Evolutionary conservation across 306 rosid genomes (phyloP), one percentile per base, ranked within the genome.

Genomic region (Pyrus pyrifolia): DNA sequence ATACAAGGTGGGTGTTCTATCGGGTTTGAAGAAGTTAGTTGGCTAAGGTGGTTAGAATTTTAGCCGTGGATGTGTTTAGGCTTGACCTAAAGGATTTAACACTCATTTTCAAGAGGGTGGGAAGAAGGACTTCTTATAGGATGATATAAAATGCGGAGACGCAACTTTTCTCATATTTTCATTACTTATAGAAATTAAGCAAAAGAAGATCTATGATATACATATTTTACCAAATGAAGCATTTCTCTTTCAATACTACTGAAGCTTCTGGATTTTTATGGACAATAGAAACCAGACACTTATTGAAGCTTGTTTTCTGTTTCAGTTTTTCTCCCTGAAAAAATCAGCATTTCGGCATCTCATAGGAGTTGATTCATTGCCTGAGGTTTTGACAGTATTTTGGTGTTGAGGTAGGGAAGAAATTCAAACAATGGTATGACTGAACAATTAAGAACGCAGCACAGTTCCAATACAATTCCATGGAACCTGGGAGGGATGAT

Each of bases 401-500:
- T 68, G 22, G 60, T 67, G 63, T 62, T 69, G 76, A 73, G 60
- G 66, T 58, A 74, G 67, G 82, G 78, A 69, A 79, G 72, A 69
- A 40, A 29, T 46, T 62, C 66, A 64, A 68, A 71, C 79, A 72
- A 83, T 86, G 85, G 73, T 75, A 82, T 80, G 81, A 82, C 81
- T 79, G 91, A 87, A 58, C 81, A 68, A 63, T 82, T 79, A 70
- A 64, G 79, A 38, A 77, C 79, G 38, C 81, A 79, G 80, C 75
- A 53, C 70, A 77, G 53, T 57, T 81, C 67, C 83, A 65, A 17
- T 67, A 75, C 85, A 80, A 46, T 83, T 79, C 80, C 84, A 83
- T 86, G 89, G 93, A 90, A 71, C 80, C 86, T 81, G 87, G 85
- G 85, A 76, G 76, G 58, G 90, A 87, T 80, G 89, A 79, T 79